A percentile compares a stretch with the other conserved stretches of the same genome.
phyloP scores from a whole-genome alignment of 1,139 yeast genomes.

The Pichia sp. region DNA sequence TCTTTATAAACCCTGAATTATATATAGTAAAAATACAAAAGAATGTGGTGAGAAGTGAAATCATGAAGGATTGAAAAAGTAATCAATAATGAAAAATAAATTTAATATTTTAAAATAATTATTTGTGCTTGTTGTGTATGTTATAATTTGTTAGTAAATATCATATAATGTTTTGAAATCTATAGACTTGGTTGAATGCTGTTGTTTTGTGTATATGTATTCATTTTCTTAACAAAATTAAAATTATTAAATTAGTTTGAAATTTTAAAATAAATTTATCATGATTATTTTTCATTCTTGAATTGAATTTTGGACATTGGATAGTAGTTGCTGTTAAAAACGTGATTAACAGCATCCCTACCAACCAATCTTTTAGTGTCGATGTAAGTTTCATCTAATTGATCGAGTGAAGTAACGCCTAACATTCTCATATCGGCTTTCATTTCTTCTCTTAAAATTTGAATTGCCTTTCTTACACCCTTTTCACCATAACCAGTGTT shows the following conservation, averaged over 20 bases:
- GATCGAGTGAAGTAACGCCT: slow-evolving; percentile 37
- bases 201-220: not conserved
- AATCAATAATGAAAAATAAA: not conserved
- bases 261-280: not conserved
- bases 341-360: slow-evolving; percentile 32
- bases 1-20: slow-evolving; percentile 8
- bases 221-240: not conserved
- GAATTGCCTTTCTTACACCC: slow-evolving; percentile 41
- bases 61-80: not conserved
- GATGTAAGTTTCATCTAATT: slow-evolving; percentile 30
- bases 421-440: slow-evolving; percentile 41
- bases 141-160: not conserved
- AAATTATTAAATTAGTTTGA: not conserved
- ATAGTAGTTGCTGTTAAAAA: slow-evolving; percentile 15
- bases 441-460: slow-evolving; percentile 41
- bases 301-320: slow-evolving; percentile 17
- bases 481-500: slow-evolving; percentile 45
- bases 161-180: not conserved
- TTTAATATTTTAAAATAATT: not conserved
- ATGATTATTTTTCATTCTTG: slow-evolving; percentile 12
- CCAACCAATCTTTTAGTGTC: slow-evolving; percentile 32
- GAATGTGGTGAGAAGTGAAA: not conserved
- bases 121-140: not conserved
- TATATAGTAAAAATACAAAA: slow-evolving; percentile 3
- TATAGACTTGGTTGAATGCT: not conserved